Evolutionary conservation across 345 rosid genomes (phyloP).

Genomic region (Nephelium lappaceum): DNA sequence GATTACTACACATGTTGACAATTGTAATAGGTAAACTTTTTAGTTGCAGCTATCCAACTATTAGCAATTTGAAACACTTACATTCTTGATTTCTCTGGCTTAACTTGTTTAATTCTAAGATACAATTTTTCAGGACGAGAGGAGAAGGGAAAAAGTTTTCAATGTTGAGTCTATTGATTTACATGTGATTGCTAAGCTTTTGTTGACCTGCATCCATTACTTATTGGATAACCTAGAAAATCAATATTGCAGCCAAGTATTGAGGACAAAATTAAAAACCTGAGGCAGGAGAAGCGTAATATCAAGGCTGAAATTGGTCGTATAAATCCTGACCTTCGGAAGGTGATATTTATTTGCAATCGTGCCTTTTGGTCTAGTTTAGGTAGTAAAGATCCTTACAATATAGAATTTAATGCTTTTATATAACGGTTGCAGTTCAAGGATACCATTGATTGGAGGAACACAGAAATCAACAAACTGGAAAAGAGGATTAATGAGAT

Average conservation of each 20-base stretch:
- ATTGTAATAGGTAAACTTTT: background rate
- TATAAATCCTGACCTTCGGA: conserved; percentile 64
- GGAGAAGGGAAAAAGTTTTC: background rate
- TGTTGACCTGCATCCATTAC: background rate
- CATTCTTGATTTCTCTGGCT: background rate
- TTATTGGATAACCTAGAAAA: conserved; percentile 9
- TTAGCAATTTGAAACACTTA: background rate
- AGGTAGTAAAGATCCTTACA: conserved; percentile 19
- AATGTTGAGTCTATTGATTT: background rate
- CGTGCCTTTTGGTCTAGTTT: conserved; percentile 2
- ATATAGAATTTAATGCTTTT: conserved; percentile 16
- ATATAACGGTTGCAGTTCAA: conserved; percentile 55
- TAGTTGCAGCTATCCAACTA: background rate
- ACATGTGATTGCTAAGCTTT: background rate
- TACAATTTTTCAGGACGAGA: background rate
- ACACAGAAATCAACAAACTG: conserved; percentile 59
- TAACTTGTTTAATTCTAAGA: background rate
- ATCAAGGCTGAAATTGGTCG: conserved; percentile 66
- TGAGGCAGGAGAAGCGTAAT: conserved; percentile 74
- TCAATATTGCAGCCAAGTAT: conserved; percentile 72
- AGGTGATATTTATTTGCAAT: conserved; percentile 45
- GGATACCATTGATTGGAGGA: conserved; percentile 65
- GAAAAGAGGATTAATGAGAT: conserved; percentile 91
- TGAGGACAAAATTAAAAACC: conserved; percentile 71
- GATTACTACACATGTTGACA: background rate